A percentile compares a stretch with the other conserved stretches of the same genome.
phyloP scores from a whole-genome alignment of 257 asterid genomes.

The Fraxinus americana region DNA sequence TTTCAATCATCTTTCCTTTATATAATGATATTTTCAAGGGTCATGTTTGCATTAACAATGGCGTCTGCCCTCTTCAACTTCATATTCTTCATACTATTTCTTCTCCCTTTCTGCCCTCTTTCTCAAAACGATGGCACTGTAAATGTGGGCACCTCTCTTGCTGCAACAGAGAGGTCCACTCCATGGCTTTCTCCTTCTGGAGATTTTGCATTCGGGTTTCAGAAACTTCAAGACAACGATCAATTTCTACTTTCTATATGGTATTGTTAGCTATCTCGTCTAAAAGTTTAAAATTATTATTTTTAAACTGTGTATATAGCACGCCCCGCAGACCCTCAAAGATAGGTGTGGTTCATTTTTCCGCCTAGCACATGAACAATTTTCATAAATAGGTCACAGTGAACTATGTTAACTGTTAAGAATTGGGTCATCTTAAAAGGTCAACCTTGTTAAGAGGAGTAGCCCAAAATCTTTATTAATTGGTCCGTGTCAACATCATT shows the following conservation, averaged over 20 bases:
- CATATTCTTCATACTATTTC: slow-evolving; percentile 14
- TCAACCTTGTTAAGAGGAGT: no score
- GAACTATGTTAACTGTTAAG: no score
- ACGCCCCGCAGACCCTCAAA: no score
- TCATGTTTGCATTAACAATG: slow-evolving; percentile 24
- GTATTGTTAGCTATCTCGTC: slow-evolving; percentile 23
- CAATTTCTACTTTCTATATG: slow-evolving; percentile 52
- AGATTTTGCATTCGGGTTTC: slow-evolving; percentile 68
- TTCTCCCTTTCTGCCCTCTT: slow-evolving; percentile 16
- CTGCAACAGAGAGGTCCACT: slow-evolving; percentile 32
- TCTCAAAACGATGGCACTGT: slow-evolving; percentile 41
- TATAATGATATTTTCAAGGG: background rate
- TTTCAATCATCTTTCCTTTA: no score
- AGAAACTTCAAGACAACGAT: slow-evolving; percentile 19
- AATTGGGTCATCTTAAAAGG: no score
- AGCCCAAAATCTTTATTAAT: no score
- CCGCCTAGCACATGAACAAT: no score
- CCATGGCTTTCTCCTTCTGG: slow-evolving; percentile 67
- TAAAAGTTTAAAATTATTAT: no score
- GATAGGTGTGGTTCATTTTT: no score
- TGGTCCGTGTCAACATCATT: no score
- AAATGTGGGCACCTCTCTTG: slow-evolving; percentile 28
- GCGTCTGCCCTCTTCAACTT: background rate
- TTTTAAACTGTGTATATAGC: background rate
- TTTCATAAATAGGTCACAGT: no score